A percentile compares a stretch with the other conserved stretches of the same genome.
Evolutionary conservation across 371 early-diverging fungal species (phyloP).

Genomic region (Lichtheimia ornata): DNA sequence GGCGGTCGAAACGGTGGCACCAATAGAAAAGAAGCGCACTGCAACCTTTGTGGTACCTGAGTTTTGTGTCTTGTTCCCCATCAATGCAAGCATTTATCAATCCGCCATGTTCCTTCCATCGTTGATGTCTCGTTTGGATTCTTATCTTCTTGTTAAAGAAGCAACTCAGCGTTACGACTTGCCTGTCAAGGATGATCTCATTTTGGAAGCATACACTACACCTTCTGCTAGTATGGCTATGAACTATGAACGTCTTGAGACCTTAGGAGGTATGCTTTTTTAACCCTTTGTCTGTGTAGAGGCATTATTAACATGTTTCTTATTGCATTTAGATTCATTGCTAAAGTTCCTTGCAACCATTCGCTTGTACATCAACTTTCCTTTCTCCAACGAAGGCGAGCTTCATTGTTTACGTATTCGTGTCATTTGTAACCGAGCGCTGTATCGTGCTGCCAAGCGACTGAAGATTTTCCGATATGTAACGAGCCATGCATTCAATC

Average conservation of each 20-base stretch:
- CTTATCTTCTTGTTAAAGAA: conserved; percentile 61
- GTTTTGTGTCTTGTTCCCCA: conserved; percentile 48
- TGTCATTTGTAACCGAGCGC: conserved; percentile 77
- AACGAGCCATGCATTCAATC: conserved; percentile 63
- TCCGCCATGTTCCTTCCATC: conserved; percentile 65
- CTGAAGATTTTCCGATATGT: conserved; percentile 63
- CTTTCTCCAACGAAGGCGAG: conserved; percentile 80
- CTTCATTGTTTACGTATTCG: conserved; percentile 71
- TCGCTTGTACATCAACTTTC: conserved; percentile 77
- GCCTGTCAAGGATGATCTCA: conserved; percentile 38
- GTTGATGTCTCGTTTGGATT: conserved; percentile 68
- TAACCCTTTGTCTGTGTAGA: neutral
- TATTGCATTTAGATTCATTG: conserved; percentile 71
- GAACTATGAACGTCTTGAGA: conserved; percentile 95
- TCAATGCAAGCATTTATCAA: conserved; percentile 57
- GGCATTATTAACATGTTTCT: neutral
- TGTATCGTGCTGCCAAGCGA: conserved; percentile 60
- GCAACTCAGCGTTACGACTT: conserved; percentile 46
- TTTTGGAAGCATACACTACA: conserved; percentile 78
- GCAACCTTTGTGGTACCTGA: conserved; percentile 59
- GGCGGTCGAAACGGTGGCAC: conserved; percentile 22
- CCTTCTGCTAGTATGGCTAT: conserved; percentile 67
- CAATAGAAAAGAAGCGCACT: conserved; percentile 24
- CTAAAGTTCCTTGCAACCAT: conserved; percentile 85
- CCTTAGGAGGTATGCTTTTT: conserved; percentile 66